A percentile compares a stretch with the other conserved stretches of the same genome.
phyloP scores from a whole-genome alignment of 2,329 filamentous ascomycete genomes.

The Paecilomyces fulvus region DNA sequence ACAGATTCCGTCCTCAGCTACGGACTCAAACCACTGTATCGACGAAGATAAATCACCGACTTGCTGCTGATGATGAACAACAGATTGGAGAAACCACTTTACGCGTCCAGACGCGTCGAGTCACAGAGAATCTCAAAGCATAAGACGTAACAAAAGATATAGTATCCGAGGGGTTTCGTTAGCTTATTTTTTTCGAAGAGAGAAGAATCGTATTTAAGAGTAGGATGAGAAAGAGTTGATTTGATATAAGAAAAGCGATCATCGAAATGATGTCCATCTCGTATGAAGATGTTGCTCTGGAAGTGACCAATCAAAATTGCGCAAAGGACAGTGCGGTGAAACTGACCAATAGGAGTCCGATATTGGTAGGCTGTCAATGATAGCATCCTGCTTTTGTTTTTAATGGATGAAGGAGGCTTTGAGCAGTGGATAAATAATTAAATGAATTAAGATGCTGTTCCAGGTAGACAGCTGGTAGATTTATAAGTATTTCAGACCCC shows the following conservation, averaged over 20 bases:
- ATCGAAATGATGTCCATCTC: background rate
- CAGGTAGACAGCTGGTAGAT: no score
- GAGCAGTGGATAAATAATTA: no score
- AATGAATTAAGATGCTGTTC: no score
- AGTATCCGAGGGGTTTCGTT: background rate
- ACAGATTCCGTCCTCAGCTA: no score
- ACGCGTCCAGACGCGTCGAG: background rate
- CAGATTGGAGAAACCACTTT: background rate
- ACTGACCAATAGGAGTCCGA: background rate
- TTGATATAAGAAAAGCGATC: background rate
- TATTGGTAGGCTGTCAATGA: background rate
- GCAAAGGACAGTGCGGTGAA: background rate
- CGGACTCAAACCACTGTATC: background rate
- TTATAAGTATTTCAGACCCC: no score
- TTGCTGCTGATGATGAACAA: background rate
- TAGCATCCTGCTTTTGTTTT: no score
- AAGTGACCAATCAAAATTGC: background rate
- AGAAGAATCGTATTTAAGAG: background rate
- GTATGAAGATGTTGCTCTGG: background rate
- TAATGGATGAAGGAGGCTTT: no score
- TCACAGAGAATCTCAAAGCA: background rate
- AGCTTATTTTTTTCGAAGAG: background rate
- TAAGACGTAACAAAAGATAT: background rate
- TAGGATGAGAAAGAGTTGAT: background rate
- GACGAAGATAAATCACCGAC: background rate